Conservation (phyloP, 495 filamentous ascomycete genomes). For the Lichenothelia convexa region DNA sequence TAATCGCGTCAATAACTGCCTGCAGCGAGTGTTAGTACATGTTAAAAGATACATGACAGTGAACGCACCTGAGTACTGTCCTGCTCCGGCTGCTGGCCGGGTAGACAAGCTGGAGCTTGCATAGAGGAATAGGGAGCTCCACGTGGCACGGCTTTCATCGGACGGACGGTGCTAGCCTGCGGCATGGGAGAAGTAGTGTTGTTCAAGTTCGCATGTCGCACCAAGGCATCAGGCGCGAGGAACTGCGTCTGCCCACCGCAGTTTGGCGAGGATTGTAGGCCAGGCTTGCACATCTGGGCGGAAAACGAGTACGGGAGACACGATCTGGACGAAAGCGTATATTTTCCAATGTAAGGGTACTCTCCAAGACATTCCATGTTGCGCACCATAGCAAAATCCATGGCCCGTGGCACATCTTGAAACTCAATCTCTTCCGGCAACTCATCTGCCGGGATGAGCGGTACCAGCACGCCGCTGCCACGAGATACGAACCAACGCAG, state of each 20-base stretch:
- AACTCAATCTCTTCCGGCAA: slow-evolving; percentile 10
- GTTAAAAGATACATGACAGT: neutral
- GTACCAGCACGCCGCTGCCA: slow-evolving; percentile 8
- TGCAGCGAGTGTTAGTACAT: slow-evolving; percentile 1
- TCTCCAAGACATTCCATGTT: slow-evolving; percentile 10
- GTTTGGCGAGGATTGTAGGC: no score
- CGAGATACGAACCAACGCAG: slow-evolving; percentile 6
- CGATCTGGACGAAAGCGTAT: no score
- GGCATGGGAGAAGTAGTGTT: no score
- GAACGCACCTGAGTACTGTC: neutral
- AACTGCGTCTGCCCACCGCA: no score
- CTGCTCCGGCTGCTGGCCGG: neutral
- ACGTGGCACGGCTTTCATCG: no score
- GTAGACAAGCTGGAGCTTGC: neutral
- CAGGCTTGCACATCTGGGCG: no score
- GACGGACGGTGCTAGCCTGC: no score
- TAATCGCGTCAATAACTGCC: slow-evolving; percentile 10
- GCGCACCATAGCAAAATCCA: slow-evolving; percentile 4
- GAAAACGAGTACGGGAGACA: no score
- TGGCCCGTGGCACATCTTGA: slow-evolving; percentile 7
- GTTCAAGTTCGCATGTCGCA: no score
- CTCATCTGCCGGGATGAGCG: slow-evolving; percentile 13
- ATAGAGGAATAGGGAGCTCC: no score
- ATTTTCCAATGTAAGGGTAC: neutral
- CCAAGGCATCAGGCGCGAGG: slow-evolving; percentile 7